These are phyloP conservation scores for Flaveria floridana DNA, from an alignment of 140 eudicot species.

Conservation along the genomic window DNA sequence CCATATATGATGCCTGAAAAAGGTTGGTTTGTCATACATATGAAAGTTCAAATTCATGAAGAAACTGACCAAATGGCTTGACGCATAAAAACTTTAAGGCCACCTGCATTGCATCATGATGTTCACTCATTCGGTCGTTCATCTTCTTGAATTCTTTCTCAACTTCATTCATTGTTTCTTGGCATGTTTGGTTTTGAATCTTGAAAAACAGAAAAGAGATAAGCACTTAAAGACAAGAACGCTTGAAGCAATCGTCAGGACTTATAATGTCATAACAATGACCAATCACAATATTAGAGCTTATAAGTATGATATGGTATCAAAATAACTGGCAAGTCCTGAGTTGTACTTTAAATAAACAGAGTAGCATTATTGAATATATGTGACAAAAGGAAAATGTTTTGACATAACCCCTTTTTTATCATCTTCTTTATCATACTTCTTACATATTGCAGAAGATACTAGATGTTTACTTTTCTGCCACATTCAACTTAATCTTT, in stretches of 20 bases:
- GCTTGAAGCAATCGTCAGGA: neutral
- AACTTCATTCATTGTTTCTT: conserved; percentile 73
- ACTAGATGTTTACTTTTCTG: neutral
- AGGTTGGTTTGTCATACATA: conserved; percentile 13
- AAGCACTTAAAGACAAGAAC: conserved; percentile 17
- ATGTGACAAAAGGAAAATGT: neutral
- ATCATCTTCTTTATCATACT: neutral
- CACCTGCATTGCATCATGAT: conserved; percentile 85
- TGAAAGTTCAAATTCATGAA: conserved; percentile 23
- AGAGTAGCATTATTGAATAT: conserved; percentile 3
- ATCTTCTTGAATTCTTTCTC: conserved; percentile 82
- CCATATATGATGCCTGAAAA: conserved; percentile 71
- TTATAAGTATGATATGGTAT: neutral
- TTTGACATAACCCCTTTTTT: neutral
- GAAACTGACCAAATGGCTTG: conserved; percentile 12
- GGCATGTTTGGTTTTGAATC: conserved; percentile 87
- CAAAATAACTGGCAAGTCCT: neutral
- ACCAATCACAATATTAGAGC: conserved; percentile 22
- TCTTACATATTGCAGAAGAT: neutral
- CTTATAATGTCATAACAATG: neutral
- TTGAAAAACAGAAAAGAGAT: conserved; percentile 25
- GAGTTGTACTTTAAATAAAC: conserved; percentile 7
- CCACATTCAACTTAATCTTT: conserved; percentile 4
- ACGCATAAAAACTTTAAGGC: conserved; percentile 6
- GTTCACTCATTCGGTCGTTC: conserved; percentile 62